Conservation (phyloP, 257 asterid genomes). For the Solanum gandarillasii region DNA sequence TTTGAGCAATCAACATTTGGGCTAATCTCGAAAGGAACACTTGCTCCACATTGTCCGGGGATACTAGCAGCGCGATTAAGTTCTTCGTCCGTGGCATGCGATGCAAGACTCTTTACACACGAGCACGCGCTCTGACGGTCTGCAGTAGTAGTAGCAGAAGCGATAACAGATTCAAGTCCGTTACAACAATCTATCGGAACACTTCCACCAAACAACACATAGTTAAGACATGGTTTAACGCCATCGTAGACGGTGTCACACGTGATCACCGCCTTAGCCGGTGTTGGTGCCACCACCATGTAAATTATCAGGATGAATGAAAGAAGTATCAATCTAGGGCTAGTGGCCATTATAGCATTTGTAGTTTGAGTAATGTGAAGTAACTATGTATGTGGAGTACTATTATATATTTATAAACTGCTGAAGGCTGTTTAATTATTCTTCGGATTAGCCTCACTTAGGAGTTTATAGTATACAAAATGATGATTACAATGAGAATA, state of each 20-base stretch:
- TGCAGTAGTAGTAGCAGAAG: not conserved
- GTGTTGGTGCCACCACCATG: not conserved
- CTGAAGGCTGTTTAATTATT: not conserved
- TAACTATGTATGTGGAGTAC: not conserved
- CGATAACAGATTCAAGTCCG: not conserved
- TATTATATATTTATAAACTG: not conserved
- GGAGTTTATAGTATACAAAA: not conserved
- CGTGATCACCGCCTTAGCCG: not conserved
- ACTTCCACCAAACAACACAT: not conserved
- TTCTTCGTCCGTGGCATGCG: not conserved
- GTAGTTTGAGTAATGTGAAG: not conserved
- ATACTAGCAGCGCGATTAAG: not conserved
- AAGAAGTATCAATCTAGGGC: not conserved
- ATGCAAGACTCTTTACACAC: not conserved
- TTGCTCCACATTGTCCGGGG: constrained; percentile 3
- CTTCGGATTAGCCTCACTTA: not conserved
- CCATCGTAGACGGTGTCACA: not conserved
- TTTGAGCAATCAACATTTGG: constrained; percentile 2
- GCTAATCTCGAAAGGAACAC: constrained; percentile 1
- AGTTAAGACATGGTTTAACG: not conserved
- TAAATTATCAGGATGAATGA: not conserved
- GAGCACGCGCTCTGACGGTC: not conserved
- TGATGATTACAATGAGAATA: not conserved
- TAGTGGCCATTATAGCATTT: not conserved
- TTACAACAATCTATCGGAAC: not conserved